Evolutionary conservation across 192 early-diverging fungal species (phyloP).

Genomic region (Geosiphon pyriformis): DNA sequence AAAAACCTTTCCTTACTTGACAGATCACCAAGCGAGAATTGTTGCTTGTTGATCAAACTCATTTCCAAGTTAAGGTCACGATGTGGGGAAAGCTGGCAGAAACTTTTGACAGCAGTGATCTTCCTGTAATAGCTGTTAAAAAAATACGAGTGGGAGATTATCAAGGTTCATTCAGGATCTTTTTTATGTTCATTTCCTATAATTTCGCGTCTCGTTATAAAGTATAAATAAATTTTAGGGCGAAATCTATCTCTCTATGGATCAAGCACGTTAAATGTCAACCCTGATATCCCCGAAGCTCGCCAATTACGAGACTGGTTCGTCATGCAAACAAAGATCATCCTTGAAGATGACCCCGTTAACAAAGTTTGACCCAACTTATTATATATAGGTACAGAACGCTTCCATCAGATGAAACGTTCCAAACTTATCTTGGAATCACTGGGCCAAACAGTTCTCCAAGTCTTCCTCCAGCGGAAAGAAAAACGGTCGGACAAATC

Average conservation of each 20-base stretch:
- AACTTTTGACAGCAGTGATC: conserved; percentile 44
- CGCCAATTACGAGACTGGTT: conserved; percentile 73
- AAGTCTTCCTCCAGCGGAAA: background rate
- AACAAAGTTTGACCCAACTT: too few species aligned
- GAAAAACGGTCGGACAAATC: conserved; percentile 64
- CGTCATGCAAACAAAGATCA: too few species aligned
- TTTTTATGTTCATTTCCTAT: conserved; percentile 8
- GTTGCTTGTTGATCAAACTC: conserved; percentile 68
- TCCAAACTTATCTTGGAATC: conserved; percentile 16
- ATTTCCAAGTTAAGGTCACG: conserved; percentile 67
- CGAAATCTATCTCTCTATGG: conserved; percentile 47
- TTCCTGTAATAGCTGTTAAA: conserved; percentile 76
- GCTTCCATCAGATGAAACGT: conserved; percentile 24
- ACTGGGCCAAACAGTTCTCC: background rate
- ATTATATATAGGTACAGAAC: too few species aligned
- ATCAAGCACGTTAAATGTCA: conserved; percentile 42
- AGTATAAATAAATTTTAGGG: too few species aligned
- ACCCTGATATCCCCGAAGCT: conserved; percentile 77
- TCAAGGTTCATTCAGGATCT: conserved; percentile 44
- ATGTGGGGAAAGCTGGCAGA: conserved; percentile 84
- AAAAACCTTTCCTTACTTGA: too few species aligned
- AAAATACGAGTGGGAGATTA: conserved; percentile 84
- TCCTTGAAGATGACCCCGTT: too few species aligned
- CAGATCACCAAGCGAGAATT: conserved; percentile 72
- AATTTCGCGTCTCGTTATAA: conserved; percentile 20